phyloP scores from a whole-genome alignment of 257 asterid species.

The Fraxinus excelsior region DNA sequence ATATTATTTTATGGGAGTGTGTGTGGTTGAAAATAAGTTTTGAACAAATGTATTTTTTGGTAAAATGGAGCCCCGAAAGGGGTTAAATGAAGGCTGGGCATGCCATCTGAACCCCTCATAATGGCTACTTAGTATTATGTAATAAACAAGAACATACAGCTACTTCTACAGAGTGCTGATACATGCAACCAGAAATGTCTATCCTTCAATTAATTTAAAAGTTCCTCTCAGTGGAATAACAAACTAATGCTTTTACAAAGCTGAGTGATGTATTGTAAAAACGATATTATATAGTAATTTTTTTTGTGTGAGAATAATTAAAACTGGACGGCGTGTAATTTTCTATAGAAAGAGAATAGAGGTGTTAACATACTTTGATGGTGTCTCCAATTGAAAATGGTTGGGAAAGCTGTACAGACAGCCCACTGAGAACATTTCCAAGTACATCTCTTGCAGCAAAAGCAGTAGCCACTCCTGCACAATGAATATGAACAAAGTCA shows the following conservation, averaged over 20 bases:
- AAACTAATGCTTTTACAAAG: background rate
- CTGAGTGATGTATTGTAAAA: background rate
- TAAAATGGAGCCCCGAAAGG: no score
- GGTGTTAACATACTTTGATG: constrained; percentile 59
- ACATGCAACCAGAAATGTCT: background rate
- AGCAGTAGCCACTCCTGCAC: constrained; percentile 98
- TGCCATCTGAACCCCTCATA: background rate
- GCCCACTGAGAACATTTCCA: constrained; percentile 89
- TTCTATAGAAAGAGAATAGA: background rate
- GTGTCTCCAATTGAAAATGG: constrained; percentile 92
- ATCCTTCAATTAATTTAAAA: background rate
- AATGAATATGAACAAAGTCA: constrained; percentile 25
- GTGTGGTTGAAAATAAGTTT: background rate
- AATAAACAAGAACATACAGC: background rate
- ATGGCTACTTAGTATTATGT: background rate
- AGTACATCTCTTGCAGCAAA: constrained; percentile 90
- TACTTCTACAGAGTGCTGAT: background rate
- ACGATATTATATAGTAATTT: background rate
- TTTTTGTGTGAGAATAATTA: background rate
- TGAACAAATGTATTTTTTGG: background rate
- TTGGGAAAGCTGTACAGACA: constrained; percentile 68
- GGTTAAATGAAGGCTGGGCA: background rate
- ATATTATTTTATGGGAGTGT: background rate
- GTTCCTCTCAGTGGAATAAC: background rate
- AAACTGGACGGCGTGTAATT: background rate